Base-by-base conservation (phyloP, 2,329 filamentous ascomycete genomes). In the Shiraia bambusicola region DNA sequence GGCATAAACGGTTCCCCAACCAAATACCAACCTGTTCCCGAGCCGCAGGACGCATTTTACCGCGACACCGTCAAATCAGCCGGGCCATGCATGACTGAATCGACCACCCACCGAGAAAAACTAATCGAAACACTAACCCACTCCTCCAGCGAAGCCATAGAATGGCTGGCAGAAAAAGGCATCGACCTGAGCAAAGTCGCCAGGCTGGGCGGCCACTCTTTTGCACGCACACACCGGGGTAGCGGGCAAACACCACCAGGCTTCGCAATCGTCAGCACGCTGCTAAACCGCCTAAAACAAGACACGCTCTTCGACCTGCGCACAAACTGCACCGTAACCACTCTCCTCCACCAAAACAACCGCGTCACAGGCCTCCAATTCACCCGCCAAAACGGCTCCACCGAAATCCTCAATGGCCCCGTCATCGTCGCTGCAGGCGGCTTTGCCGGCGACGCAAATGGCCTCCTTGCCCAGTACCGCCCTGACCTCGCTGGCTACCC, bases 1-100 rank as follows among this genome's bases (percentile, higher is more conserved):
- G 82, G 81, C 0, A 85, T 85, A 63, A 84, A 83, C 50, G 82
- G 80, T 6, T 80, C 80, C 0, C 74, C 74, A 0, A 84, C 82
- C 0, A 71, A 69, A 3, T 83, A 78, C 47, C 82, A 86, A 57
- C 61, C 46, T n/a, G 25, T 47, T 6, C 10, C 56, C 28, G 70
- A 75, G 30, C 45, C 45, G 9, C 19, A 3, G 10, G 58, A 66
- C 1, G 52, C 65, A 0, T 84, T 83, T 53, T 77, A 74, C 50
- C 60, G 70, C 17, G 81, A 84, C 61, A 83, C 82, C 0, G 53
- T 81, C 6, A 70, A 65, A 15, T 84, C 81, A 0, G 82, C 78
- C 0, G 82, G 82, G 12, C 40, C 47, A 6, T 55, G 60, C 1
- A 57, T 65, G 50, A 50, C 13, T 31, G 66, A 5, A 50, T 72